A percentile compares a stretch with the other conserved stretches of the same genome.
These are phyloP conservation scores for Spergularia bocconei DNA, from an alignment of 148 eudicot species.

Conservation along the genomic window DNA sequence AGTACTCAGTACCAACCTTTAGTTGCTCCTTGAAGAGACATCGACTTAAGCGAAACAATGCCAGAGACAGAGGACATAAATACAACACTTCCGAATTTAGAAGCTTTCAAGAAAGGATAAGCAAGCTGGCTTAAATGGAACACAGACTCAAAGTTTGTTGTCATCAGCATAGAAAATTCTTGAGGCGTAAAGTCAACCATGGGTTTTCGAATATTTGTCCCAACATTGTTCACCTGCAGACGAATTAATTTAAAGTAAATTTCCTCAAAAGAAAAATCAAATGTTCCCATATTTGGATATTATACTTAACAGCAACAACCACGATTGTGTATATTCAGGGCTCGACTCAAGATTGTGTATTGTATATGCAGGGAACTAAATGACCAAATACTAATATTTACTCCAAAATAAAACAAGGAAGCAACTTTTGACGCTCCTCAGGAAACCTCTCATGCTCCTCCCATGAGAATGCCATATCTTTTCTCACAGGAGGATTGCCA, in stretches of 20 bases:
- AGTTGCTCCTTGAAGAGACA: conserved; percentile 69
- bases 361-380: background rate
- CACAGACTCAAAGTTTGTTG: conserved; percentile 66
- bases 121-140: conserved; percentile 66
- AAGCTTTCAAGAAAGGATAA: conserved; percentile 61
- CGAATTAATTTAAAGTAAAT: background rate
- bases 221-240: conserved; percentile 73
- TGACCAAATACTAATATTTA: no score
- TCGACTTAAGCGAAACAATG: conserved; percentile 53
- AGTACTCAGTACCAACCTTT: conserved; percentile 39
- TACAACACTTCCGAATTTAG: conserved; percentile 54
- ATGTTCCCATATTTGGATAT: no score
- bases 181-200: conserved; percentile 51
- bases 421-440: background rate
- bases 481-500: no score
- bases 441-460: background rate
- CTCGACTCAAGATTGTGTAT: background rate
- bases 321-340: no score
- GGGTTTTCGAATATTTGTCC: conserved; percentile 65
- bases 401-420: no score
- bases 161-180: conserved; percentile 49
- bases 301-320: no score
- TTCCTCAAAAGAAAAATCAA: background rate
- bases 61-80: conserved; percentile 70
- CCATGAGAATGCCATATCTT: background rate